phyloP scores from a whole-genome alignment of 139 green algal genomes.

The Pycnococcus provasolii region DNA sequence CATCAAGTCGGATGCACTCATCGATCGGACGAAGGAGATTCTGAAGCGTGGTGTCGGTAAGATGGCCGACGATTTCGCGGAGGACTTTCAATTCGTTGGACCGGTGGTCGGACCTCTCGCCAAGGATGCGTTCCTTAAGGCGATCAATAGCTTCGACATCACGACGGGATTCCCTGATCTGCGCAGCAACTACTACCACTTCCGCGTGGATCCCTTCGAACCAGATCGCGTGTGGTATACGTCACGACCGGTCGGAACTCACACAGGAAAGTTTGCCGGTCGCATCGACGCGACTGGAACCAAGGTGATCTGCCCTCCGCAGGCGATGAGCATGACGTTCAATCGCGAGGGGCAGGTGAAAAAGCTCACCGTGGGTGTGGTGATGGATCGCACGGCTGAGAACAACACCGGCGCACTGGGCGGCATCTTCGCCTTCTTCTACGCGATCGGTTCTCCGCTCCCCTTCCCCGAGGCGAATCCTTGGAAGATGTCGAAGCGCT shows the following conservation, averaged over 20 bases:
- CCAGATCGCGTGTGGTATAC: conserved; percentile 57
- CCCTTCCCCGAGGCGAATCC: conserved; percentile 37
- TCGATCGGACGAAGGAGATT: neutral
- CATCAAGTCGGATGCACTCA: conserved; percentile 5
- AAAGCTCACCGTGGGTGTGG: conserved; percentile 44
- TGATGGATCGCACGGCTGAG: conserved; percentile 36
- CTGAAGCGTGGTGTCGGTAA: too few relatives aligned
- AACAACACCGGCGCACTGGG: conserved; percentile 51
- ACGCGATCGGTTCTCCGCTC: conserved; percentile 36
- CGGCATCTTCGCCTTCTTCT: conserved; percentile 50
- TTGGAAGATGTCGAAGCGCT: neutral
- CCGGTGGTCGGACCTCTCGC: conserved; percentile 8
- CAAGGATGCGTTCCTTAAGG: neutral
- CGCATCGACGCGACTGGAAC: neutral
- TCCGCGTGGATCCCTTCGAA: conserved; percentile 45
- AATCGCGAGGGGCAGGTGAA: conserved; percentile 45
- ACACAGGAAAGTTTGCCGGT: conserved; percentile 24
- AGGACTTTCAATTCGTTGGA: conserved; percentile 2
- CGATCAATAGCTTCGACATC: conserved; percentile 23
- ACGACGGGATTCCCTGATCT: conserved; percentile 39
- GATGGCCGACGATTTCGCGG: too few relatives aligned
- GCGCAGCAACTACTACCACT: conserved; percentile 37
- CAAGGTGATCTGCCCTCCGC: conserved; percentile 25
- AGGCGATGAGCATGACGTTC: conserved; percentile 29
- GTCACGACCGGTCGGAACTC: neutral